Evolutionary conservation across 805 yeast species (phyloP), one percentile per base, ranked within the genome.

Genomic region (Sungouiella thailandica): DNA sequence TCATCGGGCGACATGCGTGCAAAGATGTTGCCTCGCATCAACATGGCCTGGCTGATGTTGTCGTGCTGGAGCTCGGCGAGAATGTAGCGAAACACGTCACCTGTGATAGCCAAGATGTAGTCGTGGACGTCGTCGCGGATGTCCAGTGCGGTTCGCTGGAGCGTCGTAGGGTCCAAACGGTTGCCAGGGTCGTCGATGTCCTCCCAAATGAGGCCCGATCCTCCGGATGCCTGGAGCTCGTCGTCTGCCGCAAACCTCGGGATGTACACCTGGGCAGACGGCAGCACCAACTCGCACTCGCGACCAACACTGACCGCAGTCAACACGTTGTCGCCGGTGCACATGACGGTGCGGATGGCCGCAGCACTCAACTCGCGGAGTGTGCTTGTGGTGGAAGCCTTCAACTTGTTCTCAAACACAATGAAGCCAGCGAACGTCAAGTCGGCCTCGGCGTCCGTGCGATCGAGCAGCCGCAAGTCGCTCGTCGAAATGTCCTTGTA

Each of bases 1-100:
- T 93, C 99, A 58, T 94, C 98, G 0, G 99, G 99, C 0, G 97
- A 89, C 99, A 93, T 93, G 44, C 99, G 71, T 0, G 99, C 97
- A 63, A 80, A 93, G 4, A 93, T 75, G 28, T 79, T 74, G 37
- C 88, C 78, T 41, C 74, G 78, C 65, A 87, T 65, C 35, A 93
- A 67, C 55, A 93, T 70, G 17, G 64, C 67, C 30, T 74, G 74
- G 25, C 72, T 74, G 58, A 43, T 62, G 38, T 45, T 39, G 1
- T 44, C 43, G 19, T 62, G 62, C 29, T 73, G 66, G 23, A 76
- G 53, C 33, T 71, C 76, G 3, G 77, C 81, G 43, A 90, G 68
- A 11, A 93, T 60, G 47, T 76, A 76, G 39, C 95, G 76, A 65
- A 93, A 93, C 2, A 88, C 76, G 41, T 90, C 97, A 33, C 99